These are phyloP conservation scores for Juglanconis juglandina DNA, from an alignment of 2,329 filamentous ascomycete species.

Conservation along the genomic window DNA sequence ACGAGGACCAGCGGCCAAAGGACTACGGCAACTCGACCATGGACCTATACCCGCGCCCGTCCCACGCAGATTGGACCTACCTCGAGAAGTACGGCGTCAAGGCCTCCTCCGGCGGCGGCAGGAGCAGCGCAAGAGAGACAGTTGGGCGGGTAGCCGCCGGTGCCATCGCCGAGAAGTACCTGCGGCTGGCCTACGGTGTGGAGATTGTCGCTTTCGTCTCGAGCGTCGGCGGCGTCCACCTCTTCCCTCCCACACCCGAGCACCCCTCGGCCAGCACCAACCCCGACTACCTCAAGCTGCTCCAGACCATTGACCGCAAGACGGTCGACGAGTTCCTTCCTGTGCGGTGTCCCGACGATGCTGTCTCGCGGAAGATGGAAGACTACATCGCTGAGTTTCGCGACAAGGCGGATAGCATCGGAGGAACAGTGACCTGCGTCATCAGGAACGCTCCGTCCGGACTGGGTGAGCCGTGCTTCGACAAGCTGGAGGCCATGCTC, in stretches of 20 bases:
- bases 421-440: constrained; percentile 91
- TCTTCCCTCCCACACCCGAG: constrained; percentile 68
- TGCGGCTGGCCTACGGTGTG: constrained; percentile 73
- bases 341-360: constrained; percentile 76
- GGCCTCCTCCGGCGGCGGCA: constrained; percentile 83
- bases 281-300: constrained; percentile 72
- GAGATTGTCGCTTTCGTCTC: constrained; percentile 91
- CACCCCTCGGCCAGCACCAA: constrained; percentile 69
- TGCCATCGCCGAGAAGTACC: constrained; percentile 90
- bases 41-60: constrained; percentile 85
- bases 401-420: constrained; percentile 82
- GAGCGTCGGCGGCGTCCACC: constrained; percentile 75
- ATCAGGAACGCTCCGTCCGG: constrained; percentile 82
- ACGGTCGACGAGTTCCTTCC: constrained; percentile 82
- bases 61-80: constrained; percentile 96
- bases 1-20: constrained; percentile 87
- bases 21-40: constrained; percentile 91
- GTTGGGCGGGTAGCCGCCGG: constrained; percentile 90
- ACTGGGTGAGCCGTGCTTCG: constrained; percentile 89
- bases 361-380: constrained; percentile 68
- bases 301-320: constrained; percentile 68
- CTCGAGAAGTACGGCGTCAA: constrained; percentile 95
- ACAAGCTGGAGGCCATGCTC: constrained; percentile 89
- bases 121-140: constrained; percentile 90
- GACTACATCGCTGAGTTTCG: constrained; percentile 72